phyloP scores from a whole-genome alignment of 768 basidiomycete genomes.

The Melanogaster broomeanus region DNA sequence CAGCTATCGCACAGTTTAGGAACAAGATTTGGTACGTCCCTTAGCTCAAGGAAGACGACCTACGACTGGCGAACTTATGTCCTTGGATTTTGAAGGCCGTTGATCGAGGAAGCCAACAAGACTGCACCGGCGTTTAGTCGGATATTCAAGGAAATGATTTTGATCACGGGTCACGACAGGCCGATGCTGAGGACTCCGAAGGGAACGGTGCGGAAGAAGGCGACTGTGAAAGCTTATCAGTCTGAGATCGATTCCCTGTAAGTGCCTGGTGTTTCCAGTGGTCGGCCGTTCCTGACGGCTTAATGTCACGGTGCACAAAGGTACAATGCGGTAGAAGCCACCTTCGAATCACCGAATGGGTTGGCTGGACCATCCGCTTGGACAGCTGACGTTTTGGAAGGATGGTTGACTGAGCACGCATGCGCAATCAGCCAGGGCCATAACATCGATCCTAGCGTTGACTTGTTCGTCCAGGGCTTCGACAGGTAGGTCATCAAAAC shows the following conservation, averaged over 20 bases:
- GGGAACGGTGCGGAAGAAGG: constrained; percentile 45
- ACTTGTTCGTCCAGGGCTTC: constrained; percentile 34
- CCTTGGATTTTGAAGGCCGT: constrained; percentile 28
- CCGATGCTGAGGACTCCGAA: constrained; percentile 48
- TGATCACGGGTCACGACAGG: constrained; percentile 42
- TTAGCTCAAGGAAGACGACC: no score
- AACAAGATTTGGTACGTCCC: constrained; percentile 21
- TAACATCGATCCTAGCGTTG: constrained; percentile 4
- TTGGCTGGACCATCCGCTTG: constrained; percentile 2
- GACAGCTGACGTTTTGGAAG: background rate
- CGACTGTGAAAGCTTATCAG: constrained; percentile 39
- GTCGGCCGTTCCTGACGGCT: no score
- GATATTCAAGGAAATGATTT: constrained; percentile 55
- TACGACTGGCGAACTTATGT: no score
- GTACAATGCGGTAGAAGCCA: constrained; percentile 9
- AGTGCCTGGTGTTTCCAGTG: constrained; percentile 6
- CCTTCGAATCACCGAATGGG: background rate
- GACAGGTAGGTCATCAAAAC: constrained; percentile 14
- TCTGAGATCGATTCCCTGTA: constrained; percentile 50
- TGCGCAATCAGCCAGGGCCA: background rate
- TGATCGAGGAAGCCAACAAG: constrained; percentile 47
- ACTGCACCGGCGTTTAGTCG: constrained; percentile 43
- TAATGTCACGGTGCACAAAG: background rate
- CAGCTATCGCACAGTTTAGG: constrained; percentile 13
- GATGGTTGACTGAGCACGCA: constrained; percentile 17